Conservation (phyloP, 2,329 filamentous ascomycete species). For the Xylariaceae sp. region DNA sequence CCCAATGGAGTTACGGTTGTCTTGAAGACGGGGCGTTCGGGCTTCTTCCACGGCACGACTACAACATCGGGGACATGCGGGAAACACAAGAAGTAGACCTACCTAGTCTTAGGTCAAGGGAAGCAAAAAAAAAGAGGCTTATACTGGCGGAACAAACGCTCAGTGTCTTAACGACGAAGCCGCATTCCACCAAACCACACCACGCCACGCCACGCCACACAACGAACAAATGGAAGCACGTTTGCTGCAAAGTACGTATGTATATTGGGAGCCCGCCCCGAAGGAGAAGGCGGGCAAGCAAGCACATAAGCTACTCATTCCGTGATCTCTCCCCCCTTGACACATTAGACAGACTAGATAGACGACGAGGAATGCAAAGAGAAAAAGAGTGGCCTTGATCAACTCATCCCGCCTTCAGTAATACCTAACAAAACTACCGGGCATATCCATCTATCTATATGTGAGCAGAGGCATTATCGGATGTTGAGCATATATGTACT, state of each 20-base stretch:
- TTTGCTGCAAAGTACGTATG: slow-evolving; percentile 13
- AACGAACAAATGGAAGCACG: slow-evolving; percentile 1
- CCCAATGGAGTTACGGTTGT: neutral
- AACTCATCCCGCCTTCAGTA: too few relatives aligned
- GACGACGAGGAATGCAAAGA: slow-evolving; percentile 9
- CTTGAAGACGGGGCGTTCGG: neutral
- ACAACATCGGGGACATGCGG: too few relatives aligned
- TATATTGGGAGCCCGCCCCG: neutral
- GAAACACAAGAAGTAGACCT: too few relatives aligned
- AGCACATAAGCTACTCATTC: too few relatives aligned
- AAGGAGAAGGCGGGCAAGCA: neutral
- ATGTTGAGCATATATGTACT: too few relatives aligned
- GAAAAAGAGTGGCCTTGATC: neutral
- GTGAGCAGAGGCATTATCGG: too few relatives aligned
- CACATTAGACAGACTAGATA: neutral
- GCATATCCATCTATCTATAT: neutral
- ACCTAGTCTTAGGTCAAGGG: slow-evolving; percentile 2
- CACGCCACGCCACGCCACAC: slow-evolving; percentile 2
- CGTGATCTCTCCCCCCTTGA: too few relatives aligned
- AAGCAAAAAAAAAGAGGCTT: slow-evolving; percentile 6
- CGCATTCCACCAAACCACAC: slow-evolving; percentile 15
- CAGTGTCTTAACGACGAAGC: too few relatives aligned
- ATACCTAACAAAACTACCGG: too few relatives aligned
- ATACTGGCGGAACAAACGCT: neutral
- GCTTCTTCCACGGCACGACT: neutral